Conservation (phyloP, 768 basidiomycete genomes). For the Suillus hirtellus region DNA sequence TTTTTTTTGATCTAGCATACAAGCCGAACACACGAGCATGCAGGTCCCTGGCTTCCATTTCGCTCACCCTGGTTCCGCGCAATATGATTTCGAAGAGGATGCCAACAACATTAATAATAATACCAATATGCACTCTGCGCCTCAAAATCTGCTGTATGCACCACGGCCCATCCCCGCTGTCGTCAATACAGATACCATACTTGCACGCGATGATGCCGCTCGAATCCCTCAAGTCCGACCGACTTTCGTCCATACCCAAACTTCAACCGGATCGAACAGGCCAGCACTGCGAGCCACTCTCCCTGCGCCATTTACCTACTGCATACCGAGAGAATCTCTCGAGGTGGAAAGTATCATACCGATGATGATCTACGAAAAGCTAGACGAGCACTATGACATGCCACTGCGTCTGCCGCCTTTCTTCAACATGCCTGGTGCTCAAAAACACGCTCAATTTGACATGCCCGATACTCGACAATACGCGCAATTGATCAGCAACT, state of each 20-base stretch:
- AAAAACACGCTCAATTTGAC: background rate
- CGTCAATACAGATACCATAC: background rate
- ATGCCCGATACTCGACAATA: background rate
- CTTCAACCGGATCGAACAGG: background rate
- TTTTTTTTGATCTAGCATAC: background rate
- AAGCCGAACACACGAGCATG: background rate
- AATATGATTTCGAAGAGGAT: background rate
- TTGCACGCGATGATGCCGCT: background rate
- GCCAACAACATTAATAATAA: background rate
- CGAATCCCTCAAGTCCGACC: background rate
- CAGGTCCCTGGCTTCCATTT: background rate
- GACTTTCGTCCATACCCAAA: background rate
- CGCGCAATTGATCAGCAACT: background rate
- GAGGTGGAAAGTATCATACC: background rate
- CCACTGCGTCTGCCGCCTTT: background rate
- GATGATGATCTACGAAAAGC: background rate
- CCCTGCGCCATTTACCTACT: slow-evolving; percentile 29
- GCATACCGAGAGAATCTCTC: background rate
- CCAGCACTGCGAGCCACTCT: background rate
- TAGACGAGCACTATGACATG: background rate
- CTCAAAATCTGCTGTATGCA: background rate
- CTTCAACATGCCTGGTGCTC: background rate
- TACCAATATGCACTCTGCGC: background rate
- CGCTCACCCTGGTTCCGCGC: background rate
- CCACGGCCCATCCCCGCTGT: background rate